These are phyloP conservation scores for Geosmithia flava DNA, from an alignment of 2,329 filamentous ascomycete species.

Conservation along the genomic window DNA sequence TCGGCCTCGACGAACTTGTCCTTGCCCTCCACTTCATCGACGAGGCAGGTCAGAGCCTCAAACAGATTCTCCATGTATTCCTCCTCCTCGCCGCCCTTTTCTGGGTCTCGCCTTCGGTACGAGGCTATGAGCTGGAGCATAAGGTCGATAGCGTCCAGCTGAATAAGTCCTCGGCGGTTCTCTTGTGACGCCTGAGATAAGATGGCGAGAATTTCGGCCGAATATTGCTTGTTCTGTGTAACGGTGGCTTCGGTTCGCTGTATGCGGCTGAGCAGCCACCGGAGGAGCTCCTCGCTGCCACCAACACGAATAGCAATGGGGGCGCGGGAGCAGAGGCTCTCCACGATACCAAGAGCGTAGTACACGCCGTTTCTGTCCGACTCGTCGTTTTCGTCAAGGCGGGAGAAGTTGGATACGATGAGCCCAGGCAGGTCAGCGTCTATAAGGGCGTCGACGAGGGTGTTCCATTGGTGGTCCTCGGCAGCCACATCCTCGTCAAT, in stretches of 20 bases:
- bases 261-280: constrained; percentile 68
- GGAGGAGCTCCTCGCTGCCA: constrained; percentile 51
- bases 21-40: constrained; percentile 66
- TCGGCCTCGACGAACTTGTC: constrained; percentile 76
- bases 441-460: constrained; percentile 54
- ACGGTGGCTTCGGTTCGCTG: constrained; percentile 55
- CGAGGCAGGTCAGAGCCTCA: constrained; percentile 70
- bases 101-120: constrained; percentile 78
- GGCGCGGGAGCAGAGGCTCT: constrained; percentile 69
- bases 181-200: constrained; percentile 62
- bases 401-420: constrained; percentile 63
- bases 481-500: constrained; percentile 87
- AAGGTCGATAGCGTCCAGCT: constrained; percentile 61
- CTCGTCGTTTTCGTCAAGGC: constrained; percentile 62
- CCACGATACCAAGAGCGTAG: constrained; percentile 68
- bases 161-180: constrained; percentile 51
- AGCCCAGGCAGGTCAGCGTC: constrained; percentile 63
- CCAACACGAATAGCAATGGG: constrained; percentile 61
- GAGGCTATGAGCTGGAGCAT: constrained; percentile 73
- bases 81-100: constrained; percentile 77
- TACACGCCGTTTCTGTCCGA: constrained; percentile 79
- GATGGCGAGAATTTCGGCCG: constrained; percentile 84
- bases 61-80: constrained; percentile 95
- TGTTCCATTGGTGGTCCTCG: constrained; percentile 69
- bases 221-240: constrained; percentile 89